A percentile compares a stretch with the other conserved stretches of the same genome.
Conservation (phyloP, 805 yeast species). For the Phaffomyces thermotolerans region DNA sequence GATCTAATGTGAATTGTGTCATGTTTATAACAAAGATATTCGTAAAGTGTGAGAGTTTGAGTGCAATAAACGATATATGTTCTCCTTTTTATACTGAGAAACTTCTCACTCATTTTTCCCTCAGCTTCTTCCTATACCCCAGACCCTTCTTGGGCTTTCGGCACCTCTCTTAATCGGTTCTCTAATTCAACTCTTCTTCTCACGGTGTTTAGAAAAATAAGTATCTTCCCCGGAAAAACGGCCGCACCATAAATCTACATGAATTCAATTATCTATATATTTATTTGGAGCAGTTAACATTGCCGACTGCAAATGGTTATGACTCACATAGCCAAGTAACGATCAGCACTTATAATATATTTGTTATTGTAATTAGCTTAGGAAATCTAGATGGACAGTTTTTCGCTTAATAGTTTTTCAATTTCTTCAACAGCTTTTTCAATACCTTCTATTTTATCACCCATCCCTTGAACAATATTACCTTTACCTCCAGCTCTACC, state of each 20-base stretch:
- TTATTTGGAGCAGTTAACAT: too few relatives aligned
- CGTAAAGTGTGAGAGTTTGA: not conserved
- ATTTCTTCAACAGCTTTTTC: slow-evolving; percentile 69
- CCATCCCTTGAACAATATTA: slow-evolving; percentile 94
- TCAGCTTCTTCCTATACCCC: not conserved
- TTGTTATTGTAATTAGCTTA: not conserved
- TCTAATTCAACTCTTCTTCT: not conserved
- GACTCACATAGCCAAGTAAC: too few relatives aligned
- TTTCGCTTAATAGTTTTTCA: slow-evolving; percentile 50
- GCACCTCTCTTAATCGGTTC: not conserved
- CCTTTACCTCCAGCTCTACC: slow-evolving; percentile 99
- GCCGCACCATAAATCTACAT: not conserved
- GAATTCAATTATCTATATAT: too few relatives aligned
- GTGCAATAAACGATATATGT: too few relatives aligned
- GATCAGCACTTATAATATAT: not conserved
- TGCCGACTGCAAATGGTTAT: too few relatives aligned
- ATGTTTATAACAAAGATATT: not conserved
- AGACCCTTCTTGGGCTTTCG: not conserved
- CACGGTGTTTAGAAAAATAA: not conserved
- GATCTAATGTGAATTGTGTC: not conserved
- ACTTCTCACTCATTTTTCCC: too few relatives aligned
- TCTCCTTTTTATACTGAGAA: too few relatives aligned
- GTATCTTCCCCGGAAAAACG: not conserved
- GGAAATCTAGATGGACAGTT: slow-evolving; percentile 29
- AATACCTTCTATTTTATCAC: slow-evolving; percentile 68